Conservation (phyloP, 1,139 yeast genomes). For the Zygoascus sp. region DNA sequence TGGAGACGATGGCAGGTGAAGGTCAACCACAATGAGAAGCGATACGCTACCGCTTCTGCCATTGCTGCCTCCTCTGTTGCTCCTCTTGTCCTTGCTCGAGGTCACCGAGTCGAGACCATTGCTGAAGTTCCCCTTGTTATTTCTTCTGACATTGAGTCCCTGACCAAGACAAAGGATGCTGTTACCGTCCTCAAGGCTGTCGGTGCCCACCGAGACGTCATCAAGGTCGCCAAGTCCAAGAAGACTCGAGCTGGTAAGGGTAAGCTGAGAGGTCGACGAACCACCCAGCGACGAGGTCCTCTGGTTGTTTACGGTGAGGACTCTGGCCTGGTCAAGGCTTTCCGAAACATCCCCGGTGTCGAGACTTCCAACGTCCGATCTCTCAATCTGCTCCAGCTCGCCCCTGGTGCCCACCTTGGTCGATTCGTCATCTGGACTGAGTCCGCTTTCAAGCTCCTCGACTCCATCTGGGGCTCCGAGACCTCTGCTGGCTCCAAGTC, state of each 20-base stretch:
- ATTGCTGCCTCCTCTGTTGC: conserved; percentile 99
- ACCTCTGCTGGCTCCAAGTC: conserved; percentile 79
- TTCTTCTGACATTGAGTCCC: conserved; percentile 85
- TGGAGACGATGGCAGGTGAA: conserved; percentile 99
- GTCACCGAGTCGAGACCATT: conserved; percentile 98
- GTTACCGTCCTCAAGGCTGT: conserved; percentile 96
- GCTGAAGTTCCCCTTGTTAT: conserved; percentile 99
- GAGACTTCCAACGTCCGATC: conserved; percentile 92
- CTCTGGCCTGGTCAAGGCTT: conserved; percentile 96
- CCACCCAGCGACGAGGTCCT: conserved; percentile 99
- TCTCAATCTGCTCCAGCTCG: conserved; percentile 95
- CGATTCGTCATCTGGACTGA: conserved; percentile 99
- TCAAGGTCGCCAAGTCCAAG: conserved; percentile 98
- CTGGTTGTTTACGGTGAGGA: conserved; percentile 97
- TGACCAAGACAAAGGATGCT: conserved; percentile 97
- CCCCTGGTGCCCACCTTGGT: conserved; percentile 99
- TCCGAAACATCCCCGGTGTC: conserved; percentile 99
- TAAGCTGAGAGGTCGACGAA: conserved; percentile 99
- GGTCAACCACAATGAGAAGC: conserved; percentile 99
- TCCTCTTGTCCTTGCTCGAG: conserved; percentile 98
- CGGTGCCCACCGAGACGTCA: conserved; percentile 98
- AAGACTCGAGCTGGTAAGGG: conserved; percentile 99
- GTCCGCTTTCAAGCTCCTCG: conserved; percentile 95
- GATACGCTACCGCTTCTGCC: conserved; percentile 99
- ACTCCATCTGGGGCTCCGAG: conserved; percentile 95